These are phyloP conservation scores for Schizophyllum commune DNA, from an alignment of 1,284 basidiomycete genomes.

Conservation along the genomic window DNA sequence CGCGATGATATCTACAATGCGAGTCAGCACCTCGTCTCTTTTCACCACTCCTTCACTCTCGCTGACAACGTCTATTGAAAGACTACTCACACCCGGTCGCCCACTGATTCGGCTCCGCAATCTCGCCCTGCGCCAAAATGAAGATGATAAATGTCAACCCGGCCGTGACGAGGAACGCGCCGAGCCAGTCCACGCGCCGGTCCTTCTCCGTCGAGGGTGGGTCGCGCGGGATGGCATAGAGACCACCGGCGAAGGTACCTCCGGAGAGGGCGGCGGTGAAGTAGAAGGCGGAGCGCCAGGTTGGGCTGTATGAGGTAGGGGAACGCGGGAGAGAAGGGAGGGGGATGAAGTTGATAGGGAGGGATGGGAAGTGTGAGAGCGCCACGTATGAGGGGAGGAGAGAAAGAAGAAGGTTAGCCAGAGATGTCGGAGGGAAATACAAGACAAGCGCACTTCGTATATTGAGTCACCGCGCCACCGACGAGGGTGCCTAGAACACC, in stretches of 20 bases:
- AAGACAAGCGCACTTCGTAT: constrained; percentile 45
- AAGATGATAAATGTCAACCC: constrained; percentile 79
- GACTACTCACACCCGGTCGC: constrained; percentile 55
- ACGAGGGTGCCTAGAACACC: constrained; percentile 60
- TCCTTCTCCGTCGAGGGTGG: constrained; percentile 38
- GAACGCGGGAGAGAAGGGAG: neutral
- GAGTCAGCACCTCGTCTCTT: too few species aligned
- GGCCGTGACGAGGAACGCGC: constrained; percentile 64
- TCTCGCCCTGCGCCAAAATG: constrained; percentile 66
- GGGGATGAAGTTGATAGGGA: too few species aligned
- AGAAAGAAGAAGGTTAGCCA: too few species aligned
- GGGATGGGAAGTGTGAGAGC: too few species aligned
- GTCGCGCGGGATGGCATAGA: constrained; percentile 41
- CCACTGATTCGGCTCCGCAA: constrained; percentile 63
- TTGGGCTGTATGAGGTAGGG: constrained; percentile 21
- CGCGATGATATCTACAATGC: constrained; percentile 37
- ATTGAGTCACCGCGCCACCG: constrained; percentile 67
- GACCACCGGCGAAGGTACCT: constrained; percentile 40
- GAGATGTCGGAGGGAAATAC: too few species aligned
- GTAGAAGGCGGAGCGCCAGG: constrained; percentile 58
- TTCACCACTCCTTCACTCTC: constrained; percentile 17
- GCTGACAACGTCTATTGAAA: neutral
- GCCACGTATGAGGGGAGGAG: too few species aligned
- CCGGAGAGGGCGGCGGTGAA: constrained; percentile 43
- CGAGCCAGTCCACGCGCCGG: constrained; percentile 75